phyloP scores from a whole-genome alignment of 2,329 filamentous ascomycete genomes.

The Talaromyces sp. region DNA sequence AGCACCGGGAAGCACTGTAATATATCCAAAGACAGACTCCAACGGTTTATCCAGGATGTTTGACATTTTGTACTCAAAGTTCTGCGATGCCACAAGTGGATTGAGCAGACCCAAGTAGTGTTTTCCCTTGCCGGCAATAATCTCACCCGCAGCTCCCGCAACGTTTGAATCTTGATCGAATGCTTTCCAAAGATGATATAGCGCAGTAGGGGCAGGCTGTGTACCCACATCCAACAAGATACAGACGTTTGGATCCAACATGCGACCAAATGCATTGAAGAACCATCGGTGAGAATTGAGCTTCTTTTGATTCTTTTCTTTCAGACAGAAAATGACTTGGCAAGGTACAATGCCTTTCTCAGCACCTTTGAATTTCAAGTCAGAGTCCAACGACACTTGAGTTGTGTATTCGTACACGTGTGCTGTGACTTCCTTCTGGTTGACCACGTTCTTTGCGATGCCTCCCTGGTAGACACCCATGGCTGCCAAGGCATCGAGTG shows the following conservation, averaged over 20 bases:
- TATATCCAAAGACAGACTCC: conserved; percentile 96
- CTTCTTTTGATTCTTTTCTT: conserved; percentile 97
- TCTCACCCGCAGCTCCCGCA: conserved; percentile 93
- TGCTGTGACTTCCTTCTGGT: conserved; percentile 88
- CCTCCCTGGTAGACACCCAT: conserved; percentile 98
- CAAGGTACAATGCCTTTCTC: conserved; percentile 98
- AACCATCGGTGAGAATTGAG: conserved; percentile 99
- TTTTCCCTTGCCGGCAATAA: conserved; percentile 89
- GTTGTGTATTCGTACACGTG: conserved; percentile 99
- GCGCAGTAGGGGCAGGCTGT: conserved; percentile 77
- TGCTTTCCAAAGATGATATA: conserved; percentile 99
- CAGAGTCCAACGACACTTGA: conserved; percentile 90
- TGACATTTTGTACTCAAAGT: conserved; percentile 99
- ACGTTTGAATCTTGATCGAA: conserved; percentile 98
- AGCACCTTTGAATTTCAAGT: conserved; percentile 97
- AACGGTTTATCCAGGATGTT: conserved; percentile 98
- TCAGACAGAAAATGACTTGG: conserved; percentile 97
- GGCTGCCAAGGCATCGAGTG: conserved; percentile 87
- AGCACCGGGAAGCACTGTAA: conserved; percentile 92
- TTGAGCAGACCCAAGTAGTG: conserved; percentile 81
- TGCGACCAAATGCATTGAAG: conserved; percentile 94
- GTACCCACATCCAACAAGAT: conserved; percentile 96
- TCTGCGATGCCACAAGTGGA: conserved; percentile 91
- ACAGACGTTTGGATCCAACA: conserved; percentile 92
- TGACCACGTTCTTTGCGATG: conserved; percentile 97